Base-by-base conservation (phyloP, 768 basidiomycete species). In the Suillus ampliporus region DNA sequence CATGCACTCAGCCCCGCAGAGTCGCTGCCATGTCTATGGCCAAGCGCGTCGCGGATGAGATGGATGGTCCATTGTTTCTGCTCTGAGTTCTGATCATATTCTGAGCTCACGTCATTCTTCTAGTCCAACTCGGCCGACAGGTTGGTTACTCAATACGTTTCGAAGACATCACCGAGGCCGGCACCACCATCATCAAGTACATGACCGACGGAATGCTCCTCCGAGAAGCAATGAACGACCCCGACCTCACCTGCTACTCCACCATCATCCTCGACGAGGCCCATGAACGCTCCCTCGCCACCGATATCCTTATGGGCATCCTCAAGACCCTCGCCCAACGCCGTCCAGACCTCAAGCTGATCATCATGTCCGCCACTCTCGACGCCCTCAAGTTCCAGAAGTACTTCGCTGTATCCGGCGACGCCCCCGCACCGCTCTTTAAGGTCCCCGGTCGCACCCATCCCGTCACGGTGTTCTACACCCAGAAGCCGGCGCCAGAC, bases 141-240 rank as follows among this genome's bases (percentile, higher is more conserved):
- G 97, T 98, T 64, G 97, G 97, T 60, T 99, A 99, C 78, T 94
- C 93, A 3, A 97, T 98, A 70, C 94, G 97, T 74, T 99, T 98
- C 75, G 97, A 99, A 76, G 97, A 99, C 74, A 74, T 75, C 74
- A 76, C 74, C 14, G 74, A 75, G 91, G 95, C 92, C 91, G 96
- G 46, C 85, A 93, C 68, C 81, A 98, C 97, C 0, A 97, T 99
- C 78, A 83, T 99, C 65, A 98, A 97, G 75, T 99, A 99, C 80
- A 97, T 99, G 96, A 99, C 97, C 17, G 97, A 99, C 69, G 97
- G 96, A 85, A 97, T 97, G 94, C 88, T 94, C 59, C 86, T 97
- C 21, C 89, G 95, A 17, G 95, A 97, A 79, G 95, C 94, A 4
- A 99, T 98, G 96, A 93, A 96, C 77, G 96, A 99, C 77, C 91